Evolutionary conservation across 1,284 basidiomycete genomes (phyloP), one percentile per base, ranked within the genome.

Genomic region (Irpex sp.): DNA sequence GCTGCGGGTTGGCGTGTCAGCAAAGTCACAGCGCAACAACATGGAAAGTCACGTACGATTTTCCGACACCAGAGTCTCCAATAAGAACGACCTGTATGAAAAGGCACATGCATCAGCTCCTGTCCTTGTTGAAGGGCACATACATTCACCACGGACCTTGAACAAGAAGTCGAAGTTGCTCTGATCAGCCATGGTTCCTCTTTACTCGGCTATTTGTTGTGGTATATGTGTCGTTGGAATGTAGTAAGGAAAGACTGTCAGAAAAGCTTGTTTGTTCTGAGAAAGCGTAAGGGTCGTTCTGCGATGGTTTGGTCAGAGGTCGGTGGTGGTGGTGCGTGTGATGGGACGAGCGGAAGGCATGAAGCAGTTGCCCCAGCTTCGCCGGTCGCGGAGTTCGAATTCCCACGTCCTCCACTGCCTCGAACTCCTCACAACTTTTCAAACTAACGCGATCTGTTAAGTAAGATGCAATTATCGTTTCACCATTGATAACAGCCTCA

Each of bases 51-150:
- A 88, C 90, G 74, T 79, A 92, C 90, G 90, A 98, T 87, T 99
- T 99, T 77, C 97, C 97, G 76, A 98, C 97, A 72, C 97, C 97
- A 69, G 95, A 97, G 81, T 99, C 97, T 75, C 97, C 97, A 82
- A 98, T 98, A 70, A 98, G 88, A 69, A 98, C 96, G 70, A 97
- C 93, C 94, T 97, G 54, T 56, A 52, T 48, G 57, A 57, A 44
- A 58, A 57, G 40, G 48, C 62, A 66, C 57, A 37, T 44, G 44
- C 54, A 21, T 31, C 40, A 52, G 64, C 52, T 44, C 19, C 11
- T 13, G 26, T 17, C 1, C 8, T 7, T 11, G 38, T 19, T 7
- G 4, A 60, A 15, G 3, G 4, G 5, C 37, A 17, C 40, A 9
- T 8, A 61, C 8, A 48, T 5, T 38, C 40, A 54, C 6, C 44